A percentile compares a stretch with the other conserved stretches of the same genome.
These are phyloP conservation scores for Alloteropsis angusta DNA, from an alignment of 202 grass and related monocot species.

Conservation along the genomic window DNA sequence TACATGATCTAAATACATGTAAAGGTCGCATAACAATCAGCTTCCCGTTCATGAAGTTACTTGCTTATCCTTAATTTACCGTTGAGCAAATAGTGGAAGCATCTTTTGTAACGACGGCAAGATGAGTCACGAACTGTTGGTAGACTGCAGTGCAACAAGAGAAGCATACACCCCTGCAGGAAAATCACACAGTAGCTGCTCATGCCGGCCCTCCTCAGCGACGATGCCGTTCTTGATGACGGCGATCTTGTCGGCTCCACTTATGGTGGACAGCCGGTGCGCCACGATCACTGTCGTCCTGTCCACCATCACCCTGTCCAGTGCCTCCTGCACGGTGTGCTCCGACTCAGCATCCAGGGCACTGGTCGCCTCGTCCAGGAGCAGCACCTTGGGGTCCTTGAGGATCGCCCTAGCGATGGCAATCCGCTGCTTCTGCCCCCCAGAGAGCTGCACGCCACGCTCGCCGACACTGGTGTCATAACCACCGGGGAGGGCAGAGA, in stretches of 20 bases:
- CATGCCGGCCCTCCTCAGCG: slow-evolving; percentile 57
- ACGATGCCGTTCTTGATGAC: slow-evolving; percentile 61
- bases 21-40: neutral
- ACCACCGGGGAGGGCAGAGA: slow-evolving; percentile 46
- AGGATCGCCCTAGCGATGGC: slow-evolving; percentile 66
- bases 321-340: slow-evolving; percentile 58
- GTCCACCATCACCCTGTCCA: slow-evolving; percentile 65
- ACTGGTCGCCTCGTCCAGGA: slow-evolving; percentile 78
- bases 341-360: slow-evolving; percentile 81
- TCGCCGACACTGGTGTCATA: slow-evolving; percentile 63
- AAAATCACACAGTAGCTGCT: slow-evolving; percentile 32
- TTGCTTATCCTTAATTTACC: neutral
- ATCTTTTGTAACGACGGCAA: neutral
- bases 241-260: slow-evolving; percentile 40
- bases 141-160: slow-evolving; percentile 45
- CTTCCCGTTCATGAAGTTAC: neutral
- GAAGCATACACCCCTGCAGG: slow-evolving; percentile 39
- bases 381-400: slow-evolving; percentile 56
- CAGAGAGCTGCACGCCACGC: slow-evolving; percentile 53
- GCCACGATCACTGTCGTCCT: slow-evolving; percentile 57
- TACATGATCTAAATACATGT: neutral
- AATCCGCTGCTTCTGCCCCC: slow-evolving; percentile 76
- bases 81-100: neutral
- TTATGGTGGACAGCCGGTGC: slow-evolving; percentile 61
- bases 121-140: slow-evolving; percentile 15